These are phyloP conservation scores for Scortechinia acanthostroma DNA, from an alignment of 2,329 filamentous ascomycete genomes.

Conservation along the genomic window DNA sequence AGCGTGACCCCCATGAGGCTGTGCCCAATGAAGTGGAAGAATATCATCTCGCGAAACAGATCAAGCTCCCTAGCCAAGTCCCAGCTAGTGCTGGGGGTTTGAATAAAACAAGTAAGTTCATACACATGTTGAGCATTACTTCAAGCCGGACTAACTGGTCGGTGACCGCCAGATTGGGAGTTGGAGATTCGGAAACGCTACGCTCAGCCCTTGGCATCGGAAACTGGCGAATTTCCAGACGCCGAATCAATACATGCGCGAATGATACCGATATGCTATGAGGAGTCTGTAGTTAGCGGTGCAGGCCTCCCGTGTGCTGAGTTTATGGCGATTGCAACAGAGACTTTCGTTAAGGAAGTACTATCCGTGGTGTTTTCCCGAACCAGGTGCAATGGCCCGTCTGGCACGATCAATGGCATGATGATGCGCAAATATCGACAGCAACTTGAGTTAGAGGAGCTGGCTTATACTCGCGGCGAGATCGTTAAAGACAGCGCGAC, in stretches of 20 bases:
- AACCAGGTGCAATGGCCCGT: slow-evolving; percentile 10
- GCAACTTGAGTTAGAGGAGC: slow-evolving; percentile 4
- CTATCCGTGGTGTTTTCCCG: slow-evolving; percentile 12
- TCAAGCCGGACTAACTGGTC: slow-evolving; percentile 6
- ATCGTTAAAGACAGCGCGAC: slow-evolving; percentile 1
- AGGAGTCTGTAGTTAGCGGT: slow-evolving; percentile 11
- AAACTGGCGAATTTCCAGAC: slow-evolving; percentile 16
- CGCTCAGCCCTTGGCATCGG: slow-evolving; percentile 13
- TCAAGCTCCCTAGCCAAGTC: slow-evolving; percentile 10
- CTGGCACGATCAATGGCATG: slow-evolving; percentile 3
- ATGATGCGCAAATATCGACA: slow-evolving; percentile 6
- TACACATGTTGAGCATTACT: background rate
- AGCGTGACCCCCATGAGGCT: slow-evolving; percentile 9
- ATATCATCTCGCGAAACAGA: slow-evolving; percentile 11
- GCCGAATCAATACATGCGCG: slow-evolving; percentile 12
- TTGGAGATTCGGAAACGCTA: slow-evolving; percentile 14
- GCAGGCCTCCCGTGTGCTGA: slow-evolving; percentile 11
- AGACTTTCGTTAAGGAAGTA: slow-evolving; percentile 15
- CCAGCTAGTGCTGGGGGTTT: slow-evolving; percentile 9
- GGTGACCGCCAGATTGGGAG: slow-evolving; percentile 11
- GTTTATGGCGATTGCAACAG: slow-evolving; percentile 15
- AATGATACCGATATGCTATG: slow-evolving; percentile 15
- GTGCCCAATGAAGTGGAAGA: slow-evolving; percentile 10
- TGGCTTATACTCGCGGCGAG: background rate
- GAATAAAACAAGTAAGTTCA: slow-evolving; percentile 9